phyloP scores from a whole-genome alignment of 305 asterid genomes.

The Caryopteris hybrid region DNA sequence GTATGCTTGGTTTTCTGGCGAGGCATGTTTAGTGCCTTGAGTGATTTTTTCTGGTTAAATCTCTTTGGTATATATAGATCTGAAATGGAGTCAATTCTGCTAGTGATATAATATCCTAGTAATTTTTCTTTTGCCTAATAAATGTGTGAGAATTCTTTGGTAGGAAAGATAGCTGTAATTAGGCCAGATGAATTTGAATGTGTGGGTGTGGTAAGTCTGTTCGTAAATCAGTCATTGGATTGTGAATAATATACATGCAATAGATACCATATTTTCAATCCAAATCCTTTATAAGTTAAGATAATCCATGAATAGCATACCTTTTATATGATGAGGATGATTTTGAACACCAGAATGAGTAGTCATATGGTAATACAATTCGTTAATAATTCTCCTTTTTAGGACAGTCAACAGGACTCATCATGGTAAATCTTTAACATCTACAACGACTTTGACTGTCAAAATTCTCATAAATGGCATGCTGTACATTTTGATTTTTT shows the following conservation, averaged over 20 bases:
- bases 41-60: constrained; percentile 9
- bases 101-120: not conserved
- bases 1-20: constrained; percentile 24
- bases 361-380: not conserved
- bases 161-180: not conserved
- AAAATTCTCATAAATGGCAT: not conserved
- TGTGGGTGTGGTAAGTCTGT: constrained; percentile 1
- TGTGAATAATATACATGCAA: not conserved
- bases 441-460: not conserved
- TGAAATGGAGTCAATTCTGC: not conserved
- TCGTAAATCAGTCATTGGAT: not conserved
- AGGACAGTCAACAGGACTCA: not conserved
- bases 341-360: constrained; percentile 12
- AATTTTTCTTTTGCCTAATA: not conserved
- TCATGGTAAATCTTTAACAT: constrained; percentile 3
- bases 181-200: constrained; percentile 11
- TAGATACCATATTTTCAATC: constrained; percentile 8
- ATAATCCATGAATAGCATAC: constrained; percentile 14
- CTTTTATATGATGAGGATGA: constrained; percentile 6
- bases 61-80: constrained; percentile 23
- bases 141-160: not conserved
- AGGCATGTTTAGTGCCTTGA: constrained; percentile 21
- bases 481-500: not conserved
- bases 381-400: not conserved
- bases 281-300: constrained; percentile 5